Base-by-base conservation (phyloP, 106 monocot genomes). In the Allium cepa region DNA sequence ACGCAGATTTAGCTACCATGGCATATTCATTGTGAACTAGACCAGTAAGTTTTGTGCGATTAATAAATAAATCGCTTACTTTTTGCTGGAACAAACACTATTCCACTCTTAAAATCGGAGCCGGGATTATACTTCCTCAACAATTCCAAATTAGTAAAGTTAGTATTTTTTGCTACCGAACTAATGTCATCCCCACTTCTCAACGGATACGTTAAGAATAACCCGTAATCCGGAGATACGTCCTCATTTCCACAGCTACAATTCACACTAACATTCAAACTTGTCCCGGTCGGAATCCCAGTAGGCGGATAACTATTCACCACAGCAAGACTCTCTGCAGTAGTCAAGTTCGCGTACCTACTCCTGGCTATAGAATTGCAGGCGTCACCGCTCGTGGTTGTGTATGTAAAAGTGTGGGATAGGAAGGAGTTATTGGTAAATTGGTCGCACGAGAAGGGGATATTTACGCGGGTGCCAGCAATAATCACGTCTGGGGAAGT, bases 401-500 rank as follows among this genome's bases (percentile, higher is more conserved):
- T 51, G 75, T 86, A 83, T 18, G 17, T 9, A 76, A 90, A 79
- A 56, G 26, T 49, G 12, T 51, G 55, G 50, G 73, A 80, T 63
- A 86, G 80, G 76, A 68, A 93, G 4, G 62, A 11, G 62, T 36
- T 46, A 6, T 5, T 8, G 61, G 71, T 47, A 76, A 80, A 85
- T 22, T 22, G 22, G 59, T 72, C 49, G 76, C 88, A 89, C 79
- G 83, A 86, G 57, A 88, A 84, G 22, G 75, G 68, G 60, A 93
- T 69, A 58, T 70, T 60, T 69, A 86, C 28, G n/a, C 86, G 69
- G 8, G 59, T 13, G 28, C 72, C 79, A 57, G 47, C 7, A 4
- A 10, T 14, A 69, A 93, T 75, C 77, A 1, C 17, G 70, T 89
- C 75, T 46, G n/a, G 17, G 77, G 53, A 57, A 14, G 64, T 7